Percentiles rank a stretch among this genome's conserved stretches.
Conservation (phyloP, 139 green algal genomes). For the Tetradesmus lagerheimii region DNA sequence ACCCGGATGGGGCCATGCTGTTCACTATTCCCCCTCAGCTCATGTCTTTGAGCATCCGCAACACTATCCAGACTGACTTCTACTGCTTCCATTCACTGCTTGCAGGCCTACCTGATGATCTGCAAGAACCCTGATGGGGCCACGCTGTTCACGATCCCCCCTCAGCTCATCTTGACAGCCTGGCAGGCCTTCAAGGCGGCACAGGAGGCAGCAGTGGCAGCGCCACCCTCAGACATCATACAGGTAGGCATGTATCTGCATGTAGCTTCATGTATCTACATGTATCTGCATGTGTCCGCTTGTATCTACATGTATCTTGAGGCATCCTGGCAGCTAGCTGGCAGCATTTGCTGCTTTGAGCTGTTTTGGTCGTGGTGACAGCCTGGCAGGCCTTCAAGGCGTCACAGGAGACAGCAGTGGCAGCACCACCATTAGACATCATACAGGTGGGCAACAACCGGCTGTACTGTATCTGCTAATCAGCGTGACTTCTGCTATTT, state of each 20-base stretch:
- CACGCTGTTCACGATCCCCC: constrained; percentile 6
- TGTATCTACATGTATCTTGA: not conserved
- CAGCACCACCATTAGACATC: not conserved
- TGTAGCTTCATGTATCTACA: too few relatives aligned
- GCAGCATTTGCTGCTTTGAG: too few relatives aligned
- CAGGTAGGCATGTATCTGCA: not conserved
- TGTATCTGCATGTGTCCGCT: not conserved
- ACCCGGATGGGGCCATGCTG: not conserved
- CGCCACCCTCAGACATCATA: constrained; percentile 19
- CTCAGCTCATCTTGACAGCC: constrained; percentile 33
- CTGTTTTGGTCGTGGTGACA: not conserved
- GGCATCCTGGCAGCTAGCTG: too few relatives aligned
- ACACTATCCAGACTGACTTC: too few relatives aligned
- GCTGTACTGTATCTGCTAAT: not conserved
- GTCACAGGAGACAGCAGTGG: not conserved
- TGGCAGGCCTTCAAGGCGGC: constrained; percentile 43
- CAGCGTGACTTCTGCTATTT: too few relatives aligned
- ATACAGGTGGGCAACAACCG: not conserved
- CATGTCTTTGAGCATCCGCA: too few relatives aligned
- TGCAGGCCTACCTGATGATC: constrained; percentile 29
- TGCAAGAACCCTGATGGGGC: constrained; percentile 23
- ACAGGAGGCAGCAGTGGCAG: constrained; percentile 23
- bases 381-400: too few relatives aligned
- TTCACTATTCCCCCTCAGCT: not conserved
- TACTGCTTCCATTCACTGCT: not conserved